A percentile compares a stretch with the other conserved stretches of the same genome.
These are phyloP conservation scores for Naganishia sp. DNA, from an alignment of 1,284 basidiomycete species.

Conservation along the genomic window DNA sequence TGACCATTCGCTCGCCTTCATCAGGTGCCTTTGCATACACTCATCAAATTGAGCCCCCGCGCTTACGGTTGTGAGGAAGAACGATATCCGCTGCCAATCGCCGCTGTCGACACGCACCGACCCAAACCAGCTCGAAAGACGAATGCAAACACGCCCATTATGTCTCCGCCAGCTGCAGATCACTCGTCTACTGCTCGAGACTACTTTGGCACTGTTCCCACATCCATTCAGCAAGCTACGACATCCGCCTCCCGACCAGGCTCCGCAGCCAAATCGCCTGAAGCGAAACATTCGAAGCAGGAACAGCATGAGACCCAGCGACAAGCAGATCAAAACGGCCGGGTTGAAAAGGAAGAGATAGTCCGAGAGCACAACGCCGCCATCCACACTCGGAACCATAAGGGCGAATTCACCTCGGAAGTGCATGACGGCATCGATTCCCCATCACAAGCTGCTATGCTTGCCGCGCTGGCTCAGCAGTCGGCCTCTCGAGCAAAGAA, in stretches of 20 bases:
- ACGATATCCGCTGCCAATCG: conserved; percentile 80
- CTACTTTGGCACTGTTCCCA: conserved; percentile 27
- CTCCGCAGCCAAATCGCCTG: not conserved
- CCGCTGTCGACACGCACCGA: conserved; percentile 88
- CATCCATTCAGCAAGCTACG: not conserved
- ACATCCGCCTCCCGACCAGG: not conserved
- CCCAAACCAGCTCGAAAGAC: conserved; percentile 66
- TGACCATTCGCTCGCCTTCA: not conserved
- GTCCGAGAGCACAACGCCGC: conserved; percentile 20
- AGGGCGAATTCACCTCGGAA: conserved; percentile 21
- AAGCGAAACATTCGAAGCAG: not conserved
- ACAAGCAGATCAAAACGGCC: conserved; percentile 17
- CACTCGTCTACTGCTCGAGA: conserved; percentile 17
- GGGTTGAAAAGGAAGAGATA: conserved; percentile 16
- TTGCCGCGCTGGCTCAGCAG: conserved; percentile 21
- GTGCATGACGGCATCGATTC: conserved; percentile 25
- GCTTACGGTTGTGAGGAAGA: conserved; percentile 99
- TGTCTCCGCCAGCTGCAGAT: not conserved
- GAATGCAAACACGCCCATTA: conserved; percentile 2
- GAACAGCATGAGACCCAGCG: conserved; percentile 4
- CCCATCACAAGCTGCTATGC: conserved; percentile 26
- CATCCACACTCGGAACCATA: conserved; percentile 4
- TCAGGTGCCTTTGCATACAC: conserved; percentile 84
- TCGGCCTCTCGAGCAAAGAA: conserved; percentile 23
- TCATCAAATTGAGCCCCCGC: conserved; percentile 96